These are phyloP conservation scores for Pisolithus tinctorius DNA, from an alignment of 768 basidiomycete genomes.

Conservation along the genomic window DNA sequence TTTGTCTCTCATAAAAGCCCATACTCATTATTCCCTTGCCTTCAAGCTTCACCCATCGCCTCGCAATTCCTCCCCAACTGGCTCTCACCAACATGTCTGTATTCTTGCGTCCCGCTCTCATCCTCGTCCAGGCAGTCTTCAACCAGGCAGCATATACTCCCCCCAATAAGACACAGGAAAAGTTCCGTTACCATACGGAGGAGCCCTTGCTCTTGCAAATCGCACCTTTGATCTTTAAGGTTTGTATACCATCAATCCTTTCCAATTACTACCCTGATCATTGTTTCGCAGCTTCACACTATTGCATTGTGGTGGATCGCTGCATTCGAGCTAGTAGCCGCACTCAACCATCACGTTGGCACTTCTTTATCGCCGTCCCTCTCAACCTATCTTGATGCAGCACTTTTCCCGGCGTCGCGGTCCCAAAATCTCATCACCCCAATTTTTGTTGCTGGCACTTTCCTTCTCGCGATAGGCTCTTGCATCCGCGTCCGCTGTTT, in stretches of 20 bases:
- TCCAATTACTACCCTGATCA: neutral
- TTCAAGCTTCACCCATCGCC: neutral
- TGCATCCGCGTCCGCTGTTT: conserved; percentile 49
- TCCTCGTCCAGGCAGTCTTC: conserved; percentile 41
- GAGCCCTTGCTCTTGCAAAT: conserved; percentile 48
- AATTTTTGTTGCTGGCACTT: conserved; percentile 39
- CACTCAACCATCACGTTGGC: conserved; percentile 24
- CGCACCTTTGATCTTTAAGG: conserved; percentile 52
- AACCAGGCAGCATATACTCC: conserved; percentile 50
- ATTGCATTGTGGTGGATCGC: conserved; percentile 45
- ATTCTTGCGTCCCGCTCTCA: conserved; percentile 37
- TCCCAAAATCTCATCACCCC: conserved; percentile 31
- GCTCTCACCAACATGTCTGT: conserved; percentile 35
- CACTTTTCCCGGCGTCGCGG: conserved; percentile 26
- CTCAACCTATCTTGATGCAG: conserved; percentile 26
- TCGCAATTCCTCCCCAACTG: neutral
- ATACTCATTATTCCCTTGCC: neutral
- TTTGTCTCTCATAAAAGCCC: neutral
- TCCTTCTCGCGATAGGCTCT: conserved; percentile 37
- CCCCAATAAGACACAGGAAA: conserved; percentile 47
- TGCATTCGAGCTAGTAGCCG: conserved; percentile 42
- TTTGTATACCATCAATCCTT: conserved; percentile 10
- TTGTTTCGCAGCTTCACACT: conserved; percentile 37
- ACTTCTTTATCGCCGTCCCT: conserved; percentile 29
- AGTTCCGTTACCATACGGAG: conserved; percentile 47